Evolutionary conservation across 305 asterid species (phyloP), one percentile per base, ranked within the genome.

Genomic region (Rubia peregrina): DNA sequence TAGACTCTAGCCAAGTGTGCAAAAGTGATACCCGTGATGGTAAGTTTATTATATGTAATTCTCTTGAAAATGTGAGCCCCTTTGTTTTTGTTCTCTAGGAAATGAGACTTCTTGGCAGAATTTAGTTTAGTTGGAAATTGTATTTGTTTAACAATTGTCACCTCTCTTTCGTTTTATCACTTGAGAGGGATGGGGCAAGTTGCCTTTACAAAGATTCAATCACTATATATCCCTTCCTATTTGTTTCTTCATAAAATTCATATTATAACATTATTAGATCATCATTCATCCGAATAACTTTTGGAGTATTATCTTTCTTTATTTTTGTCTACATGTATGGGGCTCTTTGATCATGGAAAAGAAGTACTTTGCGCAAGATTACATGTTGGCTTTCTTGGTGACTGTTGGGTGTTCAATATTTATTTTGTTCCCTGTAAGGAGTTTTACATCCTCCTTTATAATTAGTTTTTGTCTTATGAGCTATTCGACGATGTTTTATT

Each of bases 1-100:
- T 98, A 95, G 86, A 95, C 99, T 3, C 85, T 95, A 70, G 98
- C 99, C 30, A 95, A 95, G 91, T 91, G 99, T 83, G 99, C 98
- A 74, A 95, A 95, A 81, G 91, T 95, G 97, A 91, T 95, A 75
- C 99, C 99, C 75, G 98, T 95, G 51, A 90, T 95, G 99, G 99
- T 95, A 79, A 86, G 99, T 85, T 66, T 64, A 75, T 55, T 14
- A 44, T 40, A 38, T 64, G 21, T 56, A 43, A 41, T 51, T 49
- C 26, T 53, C 49, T 69, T 56, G 72, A 19, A 21, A 36, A 64
- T 2, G 33, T 61, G 65, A 22, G 7, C 69, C 69, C 65, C 12
- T 67, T 70, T 78, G 61, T 41, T 4, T 70, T 43, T 42, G 26
- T 30, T 66, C 65, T 30, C 8, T 44, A 24, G 43, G 33, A 22